Evolutionary conservation across 2,329 filamentous ascomycete genomes (phyloP).

Genomic region (Sarocladium oryzae): DNA sequence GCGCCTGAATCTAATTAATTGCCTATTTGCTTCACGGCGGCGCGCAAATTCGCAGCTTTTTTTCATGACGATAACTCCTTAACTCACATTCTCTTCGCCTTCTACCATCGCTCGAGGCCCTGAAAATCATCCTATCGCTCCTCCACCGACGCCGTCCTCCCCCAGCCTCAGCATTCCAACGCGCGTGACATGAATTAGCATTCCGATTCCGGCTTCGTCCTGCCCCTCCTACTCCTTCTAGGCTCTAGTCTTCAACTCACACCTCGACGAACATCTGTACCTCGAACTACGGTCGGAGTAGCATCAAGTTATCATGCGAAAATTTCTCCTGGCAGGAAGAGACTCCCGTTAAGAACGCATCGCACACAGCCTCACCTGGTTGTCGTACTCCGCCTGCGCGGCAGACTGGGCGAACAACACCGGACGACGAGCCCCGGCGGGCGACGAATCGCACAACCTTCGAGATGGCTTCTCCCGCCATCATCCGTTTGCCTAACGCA

Average conservation of each 20-base stretch:
- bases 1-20: conserved; percentile 8
- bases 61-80: not conserved
- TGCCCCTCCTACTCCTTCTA: not conserved
- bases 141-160: not conserved
- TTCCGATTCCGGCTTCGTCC: conserved; percentile 5
- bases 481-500: conserved; percentile 1
- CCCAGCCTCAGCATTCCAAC: conserved; percentile 1
- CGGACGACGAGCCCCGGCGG: not conserved
- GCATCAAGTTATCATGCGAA: conserved; percentile 1
- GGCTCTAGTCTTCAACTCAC: not conserved
- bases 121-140: not conserved
- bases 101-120: not conserved
- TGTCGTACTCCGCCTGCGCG: not conserved
- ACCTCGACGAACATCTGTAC: not conserved
- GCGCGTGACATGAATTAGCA: conserved; percentile 8
- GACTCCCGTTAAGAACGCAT: not conserved
- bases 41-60: not conserved
- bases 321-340: not conserved
- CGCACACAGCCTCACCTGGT: not conserved
- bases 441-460: not conserved
- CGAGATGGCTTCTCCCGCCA: conserved; percentile 4
- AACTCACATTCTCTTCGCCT: not conserved
- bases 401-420: not conserved
- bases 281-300: not conserved
- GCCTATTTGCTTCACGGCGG: conserved; percentile 3